Conservation (phyloP, 2,329 filamentous ascomycete genomes). For the Berkeleyomyces basicola region DNA sequence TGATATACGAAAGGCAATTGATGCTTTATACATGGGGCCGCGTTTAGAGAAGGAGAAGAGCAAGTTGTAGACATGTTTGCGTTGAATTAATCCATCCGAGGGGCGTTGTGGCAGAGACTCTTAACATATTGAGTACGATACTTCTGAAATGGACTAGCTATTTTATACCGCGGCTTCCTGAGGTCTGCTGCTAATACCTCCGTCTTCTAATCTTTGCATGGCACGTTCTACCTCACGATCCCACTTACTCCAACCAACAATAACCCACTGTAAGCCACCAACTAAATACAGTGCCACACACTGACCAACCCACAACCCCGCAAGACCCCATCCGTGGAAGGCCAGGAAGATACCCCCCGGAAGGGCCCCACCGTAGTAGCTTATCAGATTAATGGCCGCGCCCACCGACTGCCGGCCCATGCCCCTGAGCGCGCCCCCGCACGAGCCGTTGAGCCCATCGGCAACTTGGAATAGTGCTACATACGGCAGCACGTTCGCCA, state of each 20-base stretch:
- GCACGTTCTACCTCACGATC: conserved; percentile 54
- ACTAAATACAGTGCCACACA: conserved; percentile 70
- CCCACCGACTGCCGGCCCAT: conserved; percentile 82
- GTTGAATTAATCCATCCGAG: not conserved
- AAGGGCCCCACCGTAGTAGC: conserved; percentile 69
- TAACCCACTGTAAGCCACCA: conserved; percentile 59
- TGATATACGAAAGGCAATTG: conserved; percentile 40
- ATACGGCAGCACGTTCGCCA: conserved; percentile 64
- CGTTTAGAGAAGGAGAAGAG: conserved; percentile 12
- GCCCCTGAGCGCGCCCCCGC: conserved; percentile 62
- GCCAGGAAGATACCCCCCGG: conserved; percentile 72
- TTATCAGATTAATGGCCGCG: conserved; percentile 62
- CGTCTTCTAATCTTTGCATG: conserved; percentile 48
- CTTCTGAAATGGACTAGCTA: not conserved
- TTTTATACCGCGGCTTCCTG: not conserved
- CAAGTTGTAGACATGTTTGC: not conserved
- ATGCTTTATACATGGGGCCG: conserved; percentile 29
- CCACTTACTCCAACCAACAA: conserved; percentile 67
- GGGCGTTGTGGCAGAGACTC: no score
- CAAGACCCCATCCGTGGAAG: conserved; percentile 70
- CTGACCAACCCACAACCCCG: conserved; percentile 69
- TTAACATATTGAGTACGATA: no score
- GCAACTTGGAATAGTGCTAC: conserved; percentile 84
- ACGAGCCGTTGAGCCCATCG: conserved; percentile 71
- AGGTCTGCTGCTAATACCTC: not conserved